phyloP scores from a whole-genome alignment of 2,329 filamentous ascomycete genomes.

The Alternaria sp. region DNA sequence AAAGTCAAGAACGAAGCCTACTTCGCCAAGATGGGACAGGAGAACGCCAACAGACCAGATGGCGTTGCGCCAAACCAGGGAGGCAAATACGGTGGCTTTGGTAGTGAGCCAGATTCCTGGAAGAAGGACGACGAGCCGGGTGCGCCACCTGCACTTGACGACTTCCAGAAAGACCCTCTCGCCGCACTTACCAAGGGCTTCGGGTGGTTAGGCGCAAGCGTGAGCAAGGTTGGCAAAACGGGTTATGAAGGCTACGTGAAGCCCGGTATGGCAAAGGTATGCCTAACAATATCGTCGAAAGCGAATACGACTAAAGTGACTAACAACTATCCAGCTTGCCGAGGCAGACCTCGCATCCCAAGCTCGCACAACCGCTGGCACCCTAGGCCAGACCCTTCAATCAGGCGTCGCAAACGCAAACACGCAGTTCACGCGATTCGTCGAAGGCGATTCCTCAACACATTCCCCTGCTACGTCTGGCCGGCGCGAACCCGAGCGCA shows the following conservation, averaged over 20 bases:
- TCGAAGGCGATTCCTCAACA: conserved; percentile 70
- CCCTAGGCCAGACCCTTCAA: conserved; percentile 69
- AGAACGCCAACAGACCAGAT: conserved; percentile 80
- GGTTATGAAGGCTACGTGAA: conserved; percentile 93
- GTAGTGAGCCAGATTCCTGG: conserved; percentile 72
- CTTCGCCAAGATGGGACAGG: conserved; percentile 83
- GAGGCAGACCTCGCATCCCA: conserved; percentile 68
- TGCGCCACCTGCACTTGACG: conserved; percentile 75
- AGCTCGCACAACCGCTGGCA: conserved; percentile 66
- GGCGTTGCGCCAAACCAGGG: conserved; percentile 86
- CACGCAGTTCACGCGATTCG: conserved; percentile 84
- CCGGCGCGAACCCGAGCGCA: conserved; percentile 68
- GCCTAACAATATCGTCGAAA: conserved; percentile 27
- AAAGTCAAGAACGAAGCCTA: conserved; percentile 83
- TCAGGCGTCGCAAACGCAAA: conserved; percentile 76
- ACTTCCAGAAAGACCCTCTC: conserved; percentile 90
- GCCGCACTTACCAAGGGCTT: conserved; percentile 90
- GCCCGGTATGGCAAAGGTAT: conserved; percentile 87
- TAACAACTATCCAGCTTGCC: conserved; percentile 67
- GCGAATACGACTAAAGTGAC: background rate
- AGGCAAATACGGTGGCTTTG: conserved; percentile 92
- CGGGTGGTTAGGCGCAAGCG: conserved; percentile 89
- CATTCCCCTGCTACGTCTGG: conserved; percentile 23
- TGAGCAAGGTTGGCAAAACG: conserved; percentile 88
- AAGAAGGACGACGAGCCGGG: conserved; percentile 53